Conservation (phyloP, 345 rosid genomes). For the Capsella bursapastoris region DNA sequence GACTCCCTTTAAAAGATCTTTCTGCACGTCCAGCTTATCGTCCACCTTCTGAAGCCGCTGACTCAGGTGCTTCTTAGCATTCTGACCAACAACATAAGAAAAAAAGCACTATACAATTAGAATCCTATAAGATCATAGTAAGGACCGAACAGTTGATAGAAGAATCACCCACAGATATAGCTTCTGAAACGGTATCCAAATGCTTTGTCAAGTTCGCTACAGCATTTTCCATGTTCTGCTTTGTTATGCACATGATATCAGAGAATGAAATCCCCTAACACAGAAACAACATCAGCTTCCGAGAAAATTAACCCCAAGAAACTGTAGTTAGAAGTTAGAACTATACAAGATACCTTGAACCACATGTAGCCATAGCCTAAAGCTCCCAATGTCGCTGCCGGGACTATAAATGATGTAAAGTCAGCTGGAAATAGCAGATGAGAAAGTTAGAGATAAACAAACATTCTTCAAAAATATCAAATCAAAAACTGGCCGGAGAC, state of each 20-base stretch:
- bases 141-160: slow-evolving; percentile 11
- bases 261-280: slow-evolving; percentile 80
- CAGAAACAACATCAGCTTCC: slow-evolving; percentile 20
- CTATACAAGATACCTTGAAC: slow-evolving; percentile 76
- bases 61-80: slow-evolving; percentile 80
- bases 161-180: slow-evolving; percentile 66
- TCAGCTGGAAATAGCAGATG: slow-evolving; percentile 52
- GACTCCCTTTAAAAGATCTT: slow-evolving; percentile 72
- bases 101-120: slow-evolving; percentile 17
- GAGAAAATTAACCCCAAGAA: slow-evolving; percentile 5
- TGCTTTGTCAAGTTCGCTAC: slow-evolving; percentile 83
- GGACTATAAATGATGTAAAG: slow-evolving; percentile 58
- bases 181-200: slow-evolving; percentile 78
- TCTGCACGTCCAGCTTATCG: slow-evolving; percentile 80
- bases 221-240: slow-evolving; percentile 72
- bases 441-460: not conserved
- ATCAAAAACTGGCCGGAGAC: not conserved
- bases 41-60: slow-evolving; percentile 77
- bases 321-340: not conserved
- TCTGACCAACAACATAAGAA: slow-evolving; percentile 52
- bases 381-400: slow-evolving; percentile 84
- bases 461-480: not conserved
- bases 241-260: slow-evolving; percentile 93
- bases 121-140: slow-evolving; percentile 10
- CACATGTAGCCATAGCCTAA: slow-evolving; percentile 99